Conservation (phyloP, 2,329 filamentous ascomycete genomes). For the Neocucurbitaria cava region DNA sequence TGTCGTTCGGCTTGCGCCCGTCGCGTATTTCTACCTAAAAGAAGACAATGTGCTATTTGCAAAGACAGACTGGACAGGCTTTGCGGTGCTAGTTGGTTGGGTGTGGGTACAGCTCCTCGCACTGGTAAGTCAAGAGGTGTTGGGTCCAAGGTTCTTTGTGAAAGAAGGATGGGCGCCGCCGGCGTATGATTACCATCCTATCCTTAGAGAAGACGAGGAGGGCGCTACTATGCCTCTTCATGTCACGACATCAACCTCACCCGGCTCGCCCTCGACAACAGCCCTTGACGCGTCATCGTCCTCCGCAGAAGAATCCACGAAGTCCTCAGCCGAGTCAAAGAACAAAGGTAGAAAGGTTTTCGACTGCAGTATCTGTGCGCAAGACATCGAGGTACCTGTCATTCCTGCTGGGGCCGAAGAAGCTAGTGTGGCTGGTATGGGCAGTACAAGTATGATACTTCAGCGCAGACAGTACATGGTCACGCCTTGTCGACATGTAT, state of each 20-base stretch:
- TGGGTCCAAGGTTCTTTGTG: conserved; percentile 88
- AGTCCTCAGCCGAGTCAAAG: conserved; percentile 53
- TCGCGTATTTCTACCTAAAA: conserved; percentile 84
- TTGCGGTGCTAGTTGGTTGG: conserved; percentile 74
- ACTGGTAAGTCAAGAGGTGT: conserved; percentile 80
- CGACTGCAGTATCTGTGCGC: conserved; percentile 95
- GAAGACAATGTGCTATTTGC: conserved; percentile 83
- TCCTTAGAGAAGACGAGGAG: conserved; percentile 84
- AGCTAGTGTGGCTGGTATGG: conserved; percentile 49
- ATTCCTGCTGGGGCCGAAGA: conserved; percentile 59
- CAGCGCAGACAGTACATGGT: conserved; percentile 92
- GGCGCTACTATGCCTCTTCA: conserved; percentile 80
- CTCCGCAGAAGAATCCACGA: conserved; percentile 12
- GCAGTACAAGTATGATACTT: conserved; percentile 66
- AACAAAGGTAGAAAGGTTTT: conserved; percentile 68
- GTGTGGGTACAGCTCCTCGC: conserved; percentile 84
- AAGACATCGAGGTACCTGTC: conserved; percentile 87
- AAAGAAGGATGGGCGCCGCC: conserved; percentile 70
- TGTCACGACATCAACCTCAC: conserved; percentile 47
- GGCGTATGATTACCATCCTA: conserved; percentile 94
- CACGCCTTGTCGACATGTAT: conserved; percentile 94
- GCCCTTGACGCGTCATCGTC: conserved; percentile 16
- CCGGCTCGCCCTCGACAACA: conserved; percentile 10
- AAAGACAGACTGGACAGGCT: conserved; percentile 69
- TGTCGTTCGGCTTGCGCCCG: conserved; percentile 75